Evolutionary conservation across 2,329 filamentous ascomycete species (phyloP), one percentile per base, ranked within the genome.

Genomic region (Colletotrichum costaricense): DNA sequence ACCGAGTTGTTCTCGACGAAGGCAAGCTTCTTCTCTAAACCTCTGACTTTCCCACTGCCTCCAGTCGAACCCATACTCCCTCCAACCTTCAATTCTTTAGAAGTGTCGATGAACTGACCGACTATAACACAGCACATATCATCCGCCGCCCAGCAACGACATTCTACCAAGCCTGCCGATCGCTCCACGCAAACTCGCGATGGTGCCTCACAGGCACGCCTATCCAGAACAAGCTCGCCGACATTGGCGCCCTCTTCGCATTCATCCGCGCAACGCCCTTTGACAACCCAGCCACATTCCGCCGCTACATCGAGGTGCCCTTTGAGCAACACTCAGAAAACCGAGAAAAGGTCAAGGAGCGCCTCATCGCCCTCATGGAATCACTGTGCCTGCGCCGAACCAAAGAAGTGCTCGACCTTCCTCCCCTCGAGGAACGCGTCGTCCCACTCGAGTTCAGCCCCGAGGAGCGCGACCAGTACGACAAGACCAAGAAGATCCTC

Each of bases 121-220:
- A 19, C 19, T 5, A 5, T 24, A 3, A 4, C 16, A 9, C 33
- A 88, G 88, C 87, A 1, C 87, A 90, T 68, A 81, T 82, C 2
- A 88, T 80, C 3, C 74, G 88, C n/a, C 85, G 84, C 2, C 82
- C 81, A 22, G 79, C 83, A 5, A 89, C 87, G 1, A 81, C 80
- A 0, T 82, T 87, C 11, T 82, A 87, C 72, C 81, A 80, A 1
- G 82, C 86, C 0, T 85, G 86, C 4, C 75, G 78, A 26, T 79
- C 82, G 0, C 79, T 91, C 0, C 68, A 76, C 1, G 84, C 88
- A 0, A 79, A 81, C 2, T 84, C 82, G 0, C 82, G 88, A 9
- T 90, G 88, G 88, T 89, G 87, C 73, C 80, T 89, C 1, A 87
- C 86, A 0, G 88, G 87, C 1, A 89, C 88, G 0, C 88, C 88